phyloP scores from a whole-genome alignment of 768 basidiomycete species.

The Lentinula raphanica region DNA sequence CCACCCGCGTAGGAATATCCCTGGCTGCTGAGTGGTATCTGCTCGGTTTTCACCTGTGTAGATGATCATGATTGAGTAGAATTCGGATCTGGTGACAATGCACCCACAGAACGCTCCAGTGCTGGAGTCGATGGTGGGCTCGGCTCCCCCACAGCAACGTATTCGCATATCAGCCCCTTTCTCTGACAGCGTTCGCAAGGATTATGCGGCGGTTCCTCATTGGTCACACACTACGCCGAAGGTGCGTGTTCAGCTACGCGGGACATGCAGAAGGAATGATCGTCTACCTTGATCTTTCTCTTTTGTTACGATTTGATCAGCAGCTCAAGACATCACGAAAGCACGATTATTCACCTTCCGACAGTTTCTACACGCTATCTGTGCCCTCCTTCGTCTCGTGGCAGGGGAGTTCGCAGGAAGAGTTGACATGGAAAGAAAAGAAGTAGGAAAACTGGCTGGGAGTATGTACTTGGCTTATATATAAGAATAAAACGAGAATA shows the following conservation, averaged over 20 bases:
- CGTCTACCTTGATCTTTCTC: conserved; percentile 45
- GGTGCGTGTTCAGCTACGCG: not conserved
- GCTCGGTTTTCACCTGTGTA: not conserved
- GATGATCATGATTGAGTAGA: not conserved
- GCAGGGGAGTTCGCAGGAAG: conserved; percentile 6
- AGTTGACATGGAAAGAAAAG: conserved; percentile 1
- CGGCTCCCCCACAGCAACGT: conserved; percentile 33
- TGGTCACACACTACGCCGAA: conserved; percentile 23
- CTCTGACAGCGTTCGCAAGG: conserved; percentile 39
- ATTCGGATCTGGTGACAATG: not conserved
- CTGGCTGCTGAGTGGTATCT: not conserved
- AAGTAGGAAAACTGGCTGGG: not conserved
- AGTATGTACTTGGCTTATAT: not conserved
- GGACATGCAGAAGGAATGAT: not conserved
- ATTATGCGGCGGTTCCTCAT: conserved; percentile 18
- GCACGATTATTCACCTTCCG: conserved; percentile 32
- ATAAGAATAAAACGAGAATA: conserved; percentile 1
- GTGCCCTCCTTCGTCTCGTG: conserved; percentile 30
- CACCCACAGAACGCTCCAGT: not conserved
- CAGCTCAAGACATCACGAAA: not conserved
- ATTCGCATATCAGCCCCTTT: conserved; percentile 32
- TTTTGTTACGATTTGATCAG: not conserved
- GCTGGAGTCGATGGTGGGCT: conserved; percentile 8
- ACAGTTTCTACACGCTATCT: conserved; percentile 52
- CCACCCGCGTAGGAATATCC: not conserved